A percentile compares a stretch with the other conserved stretches of the same genome.
phyloP scores from a whole-genome alignment of 768 basidiomycete genomes.

The Hericium alpestre region DNA sequence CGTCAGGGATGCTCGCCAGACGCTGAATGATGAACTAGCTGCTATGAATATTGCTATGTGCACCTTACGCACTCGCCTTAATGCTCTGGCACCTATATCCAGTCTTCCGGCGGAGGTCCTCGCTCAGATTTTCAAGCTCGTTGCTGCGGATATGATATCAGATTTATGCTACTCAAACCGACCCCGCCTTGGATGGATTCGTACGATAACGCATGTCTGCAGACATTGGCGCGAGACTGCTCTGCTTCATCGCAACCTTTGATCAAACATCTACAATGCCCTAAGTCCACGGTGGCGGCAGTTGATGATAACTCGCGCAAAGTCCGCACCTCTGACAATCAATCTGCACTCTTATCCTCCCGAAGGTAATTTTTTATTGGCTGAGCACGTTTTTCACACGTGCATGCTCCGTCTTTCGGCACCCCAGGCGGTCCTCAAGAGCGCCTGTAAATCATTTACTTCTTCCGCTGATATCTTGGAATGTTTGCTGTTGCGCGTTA shows the following conservation, averaged over 20 bases:
- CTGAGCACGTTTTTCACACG: not conserved
- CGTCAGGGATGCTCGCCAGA: too few species aligned
- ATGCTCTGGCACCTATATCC: conserved; percentile 10
- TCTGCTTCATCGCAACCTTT: not conserved
- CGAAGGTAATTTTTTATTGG: not conserved
- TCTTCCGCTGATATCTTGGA: not conserved
- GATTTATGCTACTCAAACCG: not conserved
- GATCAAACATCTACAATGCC: not conserved
- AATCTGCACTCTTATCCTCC: not conserved
- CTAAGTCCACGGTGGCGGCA: not conserved
- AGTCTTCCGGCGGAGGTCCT: not conserved
- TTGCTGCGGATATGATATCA: not conserved
- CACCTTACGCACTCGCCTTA: too few species aligned
- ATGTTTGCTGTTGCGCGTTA: too few species aligned
- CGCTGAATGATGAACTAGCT: too few species aligned
- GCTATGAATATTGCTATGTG: too few species aligned
- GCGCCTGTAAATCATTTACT: not conserved
- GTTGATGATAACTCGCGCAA: not conserved
- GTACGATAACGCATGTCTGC: not conserved
- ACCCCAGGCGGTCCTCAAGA: not conserved
- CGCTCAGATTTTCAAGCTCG: not conserved
- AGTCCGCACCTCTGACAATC: not conserved
- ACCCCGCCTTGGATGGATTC: not conserved
- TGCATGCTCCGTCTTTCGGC: not conserved
- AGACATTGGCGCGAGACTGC: not conserved